Conservation (phyloP, 768 basidiomycete species). For the Suillus ampliporus region DNA sequence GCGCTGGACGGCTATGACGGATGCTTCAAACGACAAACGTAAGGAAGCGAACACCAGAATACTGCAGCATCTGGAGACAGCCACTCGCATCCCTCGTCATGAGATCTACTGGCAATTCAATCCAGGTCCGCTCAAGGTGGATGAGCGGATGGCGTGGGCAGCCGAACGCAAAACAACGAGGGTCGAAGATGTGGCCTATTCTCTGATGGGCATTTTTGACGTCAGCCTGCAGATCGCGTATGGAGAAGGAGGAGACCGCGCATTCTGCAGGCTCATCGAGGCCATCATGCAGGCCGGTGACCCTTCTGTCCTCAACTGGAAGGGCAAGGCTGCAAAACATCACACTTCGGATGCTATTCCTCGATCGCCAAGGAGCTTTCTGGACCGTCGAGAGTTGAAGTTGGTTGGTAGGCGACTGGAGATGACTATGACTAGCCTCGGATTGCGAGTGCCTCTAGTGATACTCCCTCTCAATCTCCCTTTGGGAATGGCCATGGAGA, state of each 20-base stretch:
- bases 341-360: neutral
- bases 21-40: neutral
- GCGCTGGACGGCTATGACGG: neutral
- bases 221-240: conserved; percentile 21
- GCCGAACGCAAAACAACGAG: conserved; percentile 21
- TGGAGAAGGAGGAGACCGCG: conserved; percentile 21
- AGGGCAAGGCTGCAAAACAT: neutral
- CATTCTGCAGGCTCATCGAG: conserved; percentile 16
- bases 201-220: conserved; percentile 21
- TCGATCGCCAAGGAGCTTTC: neutral
- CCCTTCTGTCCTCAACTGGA: conserved; percentile 14
- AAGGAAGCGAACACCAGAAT: neutral
- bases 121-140: neutral
- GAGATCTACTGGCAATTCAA: neutral
- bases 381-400: neutral
- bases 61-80: neutral
- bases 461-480: neutral
- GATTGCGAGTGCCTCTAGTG: neutral
- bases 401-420: neutral
- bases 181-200: conserved; percentile 23
- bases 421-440: neutral
- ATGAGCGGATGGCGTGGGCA: conserved; percentile 20
- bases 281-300: conserved; percentile 14
- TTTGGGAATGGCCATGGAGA: neutral
- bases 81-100: neutral